Base-by-base conservation (phyloP, 352 stramenopile genomes). In the Pythium monospermum region DNA sequence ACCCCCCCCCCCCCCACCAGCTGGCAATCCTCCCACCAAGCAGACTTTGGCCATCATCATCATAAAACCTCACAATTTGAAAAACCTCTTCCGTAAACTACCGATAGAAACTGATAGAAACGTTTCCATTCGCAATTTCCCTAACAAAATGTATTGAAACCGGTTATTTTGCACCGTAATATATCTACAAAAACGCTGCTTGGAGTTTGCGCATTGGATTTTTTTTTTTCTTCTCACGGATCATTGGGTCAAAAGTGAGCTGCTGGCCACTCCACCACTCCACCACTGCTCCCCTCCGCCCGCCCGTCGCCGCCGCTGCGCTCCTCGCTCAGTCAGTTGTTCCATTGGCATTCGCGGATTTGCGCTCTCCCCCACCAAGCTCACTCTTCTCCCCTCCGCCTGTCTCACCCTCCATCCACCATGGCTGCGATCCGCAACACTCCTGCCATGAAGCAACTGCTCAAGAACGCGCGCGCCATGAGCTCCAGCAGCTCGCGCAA, bases 401-500 rank as follows among this genome's bases (percentile, higher is more conserved):
- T 45, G 12, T 28, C 44, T 25, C 6, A n/a, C n/a, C n/a, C 25
- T 38, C 43, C 46, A n/a, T 39, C 21, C 51, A 47, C 25, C 26
- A 86, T 83, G 72, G 57, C 57, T 31, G 62, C 69, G 26, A 63
- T 77, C 69, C 66, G 67, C 49, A 64, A 41, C 41, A 26, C 71
- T 15, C 36, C 45, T 49, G 41, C 58, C 45, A 39, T 75, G 53
- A 56, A 59, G 58, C 50, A 57, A 27, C 47, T 73, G 31, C 66
- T 72, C 52, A 61, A 73, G 43, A 68, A 85, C 46, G 60, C 67
- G 49, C 77, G 77, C 55, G 50, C 63, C 53, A 85, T 91, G 72
- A 85, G 76, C 62, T 75, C 73, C 28, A 66, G 49, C 54, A 66
- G 49, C 54, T 68, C 81, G 39, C 77, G 83, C 64, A 98, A 99